phyloP scores from a whole-genome alignment of 306 rosid species.

The Pyrus communis region DNA sequence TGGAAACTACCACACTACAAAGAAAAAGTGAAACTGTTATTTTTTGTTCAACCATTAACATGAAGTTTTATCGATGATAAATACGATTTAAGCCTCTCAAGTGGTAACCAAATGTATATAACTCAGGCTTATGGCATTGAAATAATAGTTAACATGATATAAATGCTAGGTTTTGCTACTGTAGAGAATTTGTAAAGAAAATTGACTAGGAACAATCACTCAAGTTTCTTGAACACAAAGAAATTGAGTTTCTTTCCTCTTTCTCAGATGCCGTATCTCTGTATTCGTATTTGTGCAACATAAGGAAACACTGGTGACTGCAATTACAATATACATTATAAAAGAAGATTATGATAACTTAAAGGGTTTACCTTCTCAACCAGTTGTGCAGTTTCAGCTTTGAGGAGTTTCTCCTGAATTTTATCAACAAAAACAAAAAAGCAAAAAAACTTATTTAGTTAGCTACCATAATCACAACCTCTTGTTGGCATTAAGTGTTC shows the following conservation, averaged over 20 bases:
- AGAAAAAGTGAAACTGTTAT: neutral
- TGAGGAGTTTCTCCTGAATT: constrained; percentile 55
- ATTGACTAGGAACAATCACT: neutral
- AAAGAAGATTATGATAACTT: neutral
- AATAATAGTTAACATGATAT: neutral
- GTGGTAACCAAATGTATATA: neutral
- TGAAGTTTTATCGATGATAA: too few relatives aligned
- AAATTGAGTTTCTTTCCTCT: neutral
- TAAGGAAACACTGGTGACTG: neutral
- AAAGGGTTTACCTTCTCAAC: constrained; percentile 46
- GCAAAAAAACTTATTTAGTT: neutral
- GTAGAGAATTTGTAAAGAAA: neutral
- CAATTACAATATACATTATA: too few relatives aligned
- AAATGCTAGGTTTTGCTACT: neutral
- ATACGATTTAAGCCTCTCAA: neutral
- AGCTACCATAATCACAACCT: neutral
- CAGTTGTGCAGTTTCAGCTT: constrained; percentile 55
- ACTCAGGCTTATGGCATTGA: neutral
- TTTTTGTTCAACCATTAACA: neutral
- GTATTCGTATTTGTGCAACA: neutral
- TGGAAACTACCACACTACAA: constrained; percentile 30
- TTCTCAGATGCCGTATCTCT: neutral
- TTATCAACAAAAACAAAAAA: neutral
- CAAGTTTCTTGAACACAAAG: neutral
- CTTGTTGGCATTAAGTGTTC: neutral